Conservation (phyloP, 345 rosid species). For the Fremontodendron californicum region DNA sequence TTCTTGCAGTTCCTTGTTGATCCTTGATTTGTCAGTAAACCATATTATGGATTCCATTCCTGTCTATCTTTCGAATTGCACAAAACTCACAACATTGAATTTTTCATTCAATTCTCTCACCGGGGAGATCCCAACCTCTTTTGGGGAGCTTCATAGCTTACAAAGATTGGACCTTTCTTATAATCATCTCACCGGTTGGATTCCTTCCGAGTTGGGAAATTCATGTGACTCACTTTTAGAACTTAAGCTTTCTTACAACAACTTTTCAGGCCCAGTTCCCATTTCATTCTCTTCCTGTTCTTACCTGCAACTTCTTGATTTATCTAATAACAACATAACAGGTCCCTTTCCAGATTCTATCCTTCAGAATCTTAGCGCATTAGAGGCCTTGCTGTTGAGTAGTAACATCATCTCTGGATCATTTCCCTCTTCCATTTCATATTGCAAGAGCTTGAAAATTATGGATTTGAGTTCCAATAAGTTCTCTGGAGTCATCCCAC, state of each 20-base stretch:
- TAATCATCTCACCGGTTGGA: conserved; percentile 76
- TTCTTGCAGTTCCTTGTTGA: conserved; percentile 60
- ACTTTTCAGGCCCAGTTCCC: conserved; percentile 77
- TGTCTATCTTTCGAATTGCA: conserved; percentile 62
- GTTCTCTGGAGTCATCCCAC: conserved; percentile 69
- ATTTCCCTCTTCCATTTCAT: conserved; percentile 65
- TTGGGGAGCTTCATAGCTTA: conserved; percentile 50
- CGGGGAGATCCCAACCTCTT: conserved; percentile 61
- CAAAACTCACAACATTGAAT: conserved; percentile 60
- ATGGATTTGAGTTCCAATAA: conserved; percentile 77
- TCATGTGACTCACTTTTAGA: conserved; percentile 60
- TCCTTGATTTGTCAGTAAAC: conserved; percentile 69
- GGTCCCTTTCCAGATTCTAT: conserved; percentile 68
- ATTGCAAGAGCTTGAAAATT: conserved; percentile 59
- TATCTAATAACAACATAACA: conserved; percentile 81
- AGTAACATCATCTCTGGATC: conserved; percentile 65
- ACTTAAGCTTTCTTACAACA: conserved; percentile 62
- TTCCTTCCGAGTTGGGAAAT: conserved; percentile 71
- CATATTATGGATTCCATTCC: conserved; percentile 54
- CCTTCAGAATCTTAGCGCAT: conserved; percentile 50
- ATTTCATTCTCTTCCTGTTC: conserved; percentile 61
- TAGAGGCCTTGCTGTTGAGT: conserved; percentile 65
- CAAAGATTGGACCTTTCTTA: conserved; percentile 75
- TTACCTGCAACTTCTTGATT: conserved; percentile 61
- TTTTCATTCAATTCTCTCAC: conserved; percentile 57